phyloP scores from a whole-genome alignment of 352 stramenopile species.

The Globisporangium splendens region DNA sequence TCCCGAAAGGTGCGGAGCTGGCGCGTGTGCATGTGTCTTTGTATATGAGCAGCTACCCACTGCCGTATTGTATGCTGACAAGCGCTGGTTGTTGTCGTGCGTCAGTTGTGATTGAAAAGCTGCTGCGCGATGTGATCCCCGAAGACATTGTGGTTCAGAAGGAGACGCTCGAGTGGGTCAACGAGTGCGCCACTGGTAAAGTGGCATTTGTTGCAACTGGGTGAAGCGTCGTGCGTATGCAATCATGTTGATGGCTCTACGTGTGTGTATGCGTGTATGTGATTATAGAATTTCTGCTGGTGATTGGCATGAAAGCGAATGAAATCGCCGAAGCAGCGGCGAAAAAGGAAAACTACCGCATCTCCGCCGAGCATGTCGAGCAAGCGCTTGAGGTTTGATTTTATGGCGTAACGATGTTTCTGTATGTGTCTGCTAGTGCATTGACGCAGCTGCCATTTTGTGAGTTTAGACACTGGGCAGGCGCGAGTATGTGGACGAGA shows the following conservation, averaged over 20 bases:
- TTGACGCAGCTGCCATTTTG: not conserved
- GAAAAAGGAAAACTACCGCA: conserved; percentile 70
- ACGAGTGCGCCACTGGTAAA: conserved; percentile 47
- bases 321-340: conserved; percentile 35
- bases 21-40: not conserved
- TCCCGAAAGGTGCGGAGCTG: conserved; percentile 10
- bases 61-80: not conserved
- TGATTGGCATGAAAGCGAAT: conserved; percentile 50
- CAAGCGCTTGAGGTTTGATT: conserved; percentile 43
- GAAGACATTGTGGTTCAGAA: conserved; percentile 54
- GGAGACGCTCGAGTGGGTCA: conserved; percentile 65
- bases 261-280: not conserved
- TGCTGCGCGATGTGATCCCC: conserved; percentile 52
- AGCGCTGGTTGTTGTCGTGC: not conserved
- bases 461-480: conserved; percentile 36
- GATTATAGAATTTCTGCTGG: conserved; percentile 42
- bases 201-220: not conserved
- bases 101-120: conserved; percentile 30
- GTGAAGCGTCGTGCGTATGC: conserved; percentile 1
- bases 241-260: not conserved
- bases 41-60: not conserved
- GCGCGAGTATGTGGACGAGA: conserved; percentile 25
- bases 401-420: not conserved
- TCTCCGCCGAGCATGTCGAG: conserved; percentile 53
- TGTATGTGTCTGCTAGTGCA: conserved; percentile 9